Evolutionary conservation across 371 early-diverging fungal species (phyloP).

Genomic region (Haplosporangium sp.): DNA sequence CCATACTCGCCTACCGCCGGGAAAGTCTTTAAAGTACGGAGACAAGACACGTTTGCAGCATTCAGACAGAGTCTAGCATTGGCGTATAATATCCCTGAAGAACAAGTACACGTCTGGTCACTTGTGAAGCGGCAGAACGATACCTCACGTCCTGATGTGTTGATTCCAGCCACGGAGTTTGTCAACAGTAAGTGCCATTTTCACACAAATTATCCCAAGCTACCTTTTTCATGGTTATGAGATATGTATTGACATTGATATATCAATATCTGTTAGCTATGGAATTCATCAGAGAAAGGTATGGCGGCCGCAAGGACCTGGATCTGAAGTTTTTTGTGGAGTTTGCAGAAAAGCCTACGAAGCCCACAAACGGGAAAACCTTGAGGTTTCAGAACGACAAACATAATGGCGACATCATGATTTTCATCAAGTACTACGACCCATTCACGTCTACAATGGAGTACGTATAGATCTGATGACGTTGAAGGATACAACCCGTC

Average conservation of each 20-base stretch:
- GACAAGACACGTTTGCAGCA: slow-evolving; percentile 64
- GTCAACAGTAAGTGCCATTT: slow-evolving; percentile 57
- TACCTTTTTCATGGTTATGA: not conserved
- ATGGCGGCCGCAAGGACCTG: slow-evolving; percentile 52
- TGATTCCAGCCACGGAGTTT: slow-evolving; percentile 60
- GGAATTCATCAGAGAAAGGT: slow-evolving; percentile 58
- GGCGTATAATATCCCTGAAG: slow-evolving; percentile 61
- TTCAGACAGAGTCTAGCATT: slow-evolving; percentile 68
- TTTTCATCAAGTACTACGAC: slow-evolving; percentile 91
- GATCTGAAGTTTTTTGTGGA: slow-evolving; percentile 74
- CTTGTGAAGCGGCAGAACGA: slow-evolving; percentile 86
- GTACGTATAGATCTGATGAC: slow-evolving; percentile 55
- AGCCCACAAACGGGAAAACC: slow-evolving; percentile 22
- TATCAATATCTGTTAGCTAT: slow-evolving; percentile 45
- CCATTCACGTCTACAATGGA: slow-evolving; percentile 68
- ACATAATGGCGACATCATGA: slow-evolving; percentile 44
- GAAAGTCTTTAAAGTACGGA: slow-evolving; percentile 62
- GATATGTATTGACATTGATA: too few species aligned
- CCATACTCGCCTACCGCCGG: slow-evolving; percentile 41
- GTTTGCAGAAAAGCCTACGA: slow-evolving; percentile 33
- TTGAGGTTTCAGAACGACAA: slow-evolving; percentile 45
- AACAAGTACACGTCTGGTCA: slow-evolving; percentile 85
- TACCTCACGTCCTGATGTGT: slow-evolving; percentile 83
- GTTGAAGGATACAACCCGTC: too few species aligned
- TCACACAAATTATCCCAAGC: slow-evolving; percentile 23